Percentiles rank a stretch among this genome's conserved stretches.
phyloP scores from a whole-genome alignment of 179 eudicot genomes.

The Patellifolia procumbens region DNA sequence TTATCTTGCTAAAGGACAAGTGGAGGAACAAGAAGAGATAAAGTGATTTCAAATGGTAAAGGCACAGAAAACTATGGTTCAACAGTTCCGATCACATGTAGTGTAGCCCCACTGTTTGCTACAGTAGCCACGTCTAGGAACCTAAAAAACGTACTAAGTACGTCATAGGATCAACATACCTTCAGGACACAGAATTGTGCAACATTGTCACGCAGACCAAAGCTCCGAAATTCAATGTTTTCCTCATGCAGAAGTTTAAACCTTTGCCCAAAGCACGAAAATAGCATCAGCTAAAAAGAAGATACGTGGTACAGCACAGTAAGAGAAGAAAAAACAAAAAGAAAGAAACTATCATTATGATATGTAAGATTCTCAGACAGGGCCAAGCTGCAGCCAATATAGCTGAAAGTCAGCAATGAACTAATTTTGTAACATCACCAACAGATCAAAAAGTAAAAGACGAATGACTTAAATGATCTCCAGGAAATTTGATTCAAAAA shows the following conservation, averaged over 20 bases:
- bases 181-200: slow-evolving; percentile 87
- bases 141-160: neutral
- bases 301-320: neutral
- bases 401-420: neutral
- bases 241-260: slow-evolving; percentile 75
- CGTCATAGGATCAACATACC: slow-evolving; percentile 40
- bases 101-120: neutral
- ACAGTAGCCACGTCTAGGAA: neutral
- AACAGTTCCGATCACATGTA: neutral
- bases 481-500: neutral
- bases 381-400: neutral
- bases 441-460: neutral
- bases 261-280: slow-evolving; percentile 36
- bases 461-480: neutral
- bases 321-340: neutral
- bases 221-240: slow-evolving; percentile 62
- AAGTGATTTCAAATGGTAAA: neutral
- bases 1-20: no score
- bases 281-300: slow-evolving; percentile 5
- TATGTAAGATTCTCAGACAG: neutral
- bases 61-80: neutral
- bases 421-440: neutral
- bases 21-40: neutral
- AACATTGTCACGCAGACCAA: slow-evolving; percentile 82
- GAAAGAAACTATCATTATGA: neutral